These are phyloP conservation scores for Dactylonectria macrodidyma DNA, from an alignment of 2,329 filamentous ascomycete species.

Conservation along the genomic window DNA sequence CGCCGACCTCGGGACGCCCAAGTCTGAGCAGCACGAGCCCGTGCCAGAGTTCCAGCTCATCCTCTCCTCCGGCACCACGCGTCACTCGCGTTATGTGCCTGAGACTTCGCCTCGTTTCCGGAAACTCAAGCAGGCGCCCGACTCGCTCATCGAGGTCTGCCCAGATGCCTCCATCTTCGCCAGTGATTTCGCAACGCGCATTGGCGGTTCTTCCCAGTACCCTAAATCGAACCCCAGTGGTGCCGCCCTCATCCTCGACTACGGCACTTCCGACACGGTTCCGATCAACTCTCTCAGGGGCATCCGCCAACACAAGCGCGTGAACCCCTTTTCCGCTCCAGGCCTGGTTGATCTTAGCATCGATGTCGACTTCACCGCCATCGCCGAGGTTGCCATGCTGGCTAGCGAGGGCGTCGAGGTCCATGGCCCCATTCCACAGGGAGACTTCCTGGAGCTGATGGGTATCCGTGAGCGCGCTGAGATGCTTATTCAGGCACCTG, in stretches of 20 bases:
- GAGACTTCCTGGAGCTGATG: constrained; percentile 82
- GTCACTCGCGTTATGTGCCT: constrained; percentile 88
- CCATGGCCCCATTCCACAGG: constrained; percentile 92
- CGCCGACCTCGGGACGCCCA: constrained; percentile 67
- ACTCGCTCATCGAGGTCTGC: constrained; percentile 88
- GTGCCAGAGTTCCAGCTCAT: constrained; percentile 91
- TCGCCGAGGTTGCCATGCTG: constrained; percentile 85
- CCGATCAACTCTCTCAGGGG: constrained; percentile 93
- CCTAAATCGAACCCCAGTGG: constrained; percentile 78
- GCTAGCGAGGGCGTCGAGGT: constrained; percentile 89
- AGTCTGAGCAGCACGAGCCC: constrained; percentile 64
- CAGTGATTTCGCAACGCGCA: constrained; percentile 85
- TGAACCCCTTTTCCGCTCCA: constrained; percentile 84
- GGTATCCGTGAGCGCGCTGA: constrained; percentile 85
- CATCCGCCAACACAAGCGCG: constrained; percentile 82
- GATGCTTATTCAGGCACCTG: constrained; percentile 69
- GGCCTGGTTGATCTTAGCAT: constrained; percentile 91
- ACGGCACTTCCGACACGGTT: constrained; percentile 84
- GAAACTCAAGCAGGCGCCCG: constrained; percentile 76
- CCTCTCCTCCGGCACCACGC: constrained; percentile 80
- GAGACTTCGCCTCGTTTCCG: constrained; percentile 85
- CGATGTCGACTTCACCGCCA: constrained; percentile 91
- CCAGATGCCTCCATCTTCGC: constrained; percentile 88
- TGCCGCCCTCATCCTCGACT: constrained; percentile 95
- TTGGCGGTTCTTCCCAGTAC: constrained; percentile 76